Evolutionary conservation across 2,329 filamentous ascomycete species (phyloP).

Genomic region (Talaromyces sp.): DNA sequence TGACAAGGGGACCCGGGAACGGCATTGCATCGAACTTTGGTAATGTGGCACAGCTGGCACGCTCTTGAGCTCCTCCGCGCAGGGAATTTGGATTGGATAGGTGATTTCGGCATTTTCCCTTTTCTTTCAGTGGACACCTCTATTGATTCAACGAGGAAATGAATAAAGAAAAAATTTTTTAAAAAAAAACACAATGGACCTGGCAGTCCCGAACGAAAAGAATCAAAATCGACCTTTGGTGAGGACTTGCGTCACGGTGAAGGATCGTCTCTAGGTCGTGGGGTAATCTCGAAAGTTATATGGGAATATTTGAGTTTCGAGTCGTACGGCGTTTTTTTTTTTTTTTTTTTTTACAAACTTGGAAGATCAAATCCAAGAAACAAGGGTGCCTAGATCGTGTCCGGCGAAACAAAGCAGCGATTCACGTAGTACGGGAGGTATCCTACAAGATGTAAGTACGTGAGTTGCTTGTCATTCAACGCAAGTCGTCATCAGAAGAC

Average conservation of each 20-base stretch:
- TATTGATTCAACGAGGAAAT: background rate
- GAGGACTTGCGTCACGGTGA: background rate
- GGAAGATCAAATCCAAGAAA: background rate
- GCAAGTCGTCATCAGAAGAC: background rate
- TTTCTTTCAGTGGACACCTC: background rate
- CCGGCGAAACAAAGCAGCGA: background rate
- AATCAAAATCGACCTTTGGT: background rate
- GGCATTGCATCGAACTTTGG: constrained; percentile 14
- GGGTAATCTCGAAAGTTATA: too few relatives aligned
- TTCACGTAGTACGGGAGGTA: background rate
- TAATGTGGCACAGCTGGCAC: constrained; percentile 11
- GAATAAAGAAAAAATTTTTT: background rate
- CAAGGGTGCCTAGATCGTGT: background rate
- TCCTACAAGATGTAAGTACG: background rate
- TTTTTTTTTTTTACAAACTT: too few relatives aligned
- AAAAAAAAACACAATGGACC: too few relatives aligned
- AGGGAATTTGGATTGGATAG: background rate
- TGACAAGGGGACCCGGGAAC: constrained; percentile 8
- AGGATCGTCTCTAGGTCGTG: too few relatives aligned
- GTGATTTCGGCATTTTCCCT: constrained; percentile 1
- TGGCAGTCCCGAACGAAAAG: background rate
- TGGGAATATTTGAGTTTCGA: too few relatives aligned
- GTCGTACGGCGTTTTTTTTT: too few relatives aligned
- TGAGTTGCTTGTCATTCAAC: background rate
- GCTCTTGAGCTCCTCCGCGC: constrained; percentile 5